phyloP scores from a whole-genome alignment of 768 basidiomycete genomes.

The Thelephora aurantiotincta region DNA sequence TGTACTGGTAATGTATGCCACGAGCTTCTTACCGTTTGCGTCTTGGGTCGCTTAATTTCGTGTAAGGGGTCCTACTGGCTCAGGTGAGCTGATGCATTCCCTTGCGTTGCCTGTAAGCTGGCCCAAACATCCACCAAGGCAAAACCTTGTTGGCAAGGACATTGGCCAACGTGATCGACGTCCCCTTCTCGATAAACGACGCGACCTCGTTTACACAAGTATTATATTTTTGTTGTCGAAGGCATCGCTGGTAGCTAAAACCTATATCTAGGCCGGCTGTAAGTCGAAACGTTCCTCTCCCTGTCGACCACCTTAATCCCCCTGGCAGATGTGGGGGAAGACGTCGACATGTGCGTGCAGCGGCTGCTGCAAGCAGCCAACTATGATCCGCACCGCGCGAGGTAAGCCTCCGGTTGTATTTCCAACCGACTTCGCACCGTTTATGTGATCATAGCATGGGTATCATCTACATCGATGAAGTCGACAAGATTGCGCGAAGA shows the following conservation, averaged over 20 bases:
- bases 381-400: constrained; percentile 77
- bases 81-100: constrained; percentile 33
- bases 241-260: too few relatives aligned
- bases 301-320: background rate
- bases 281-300: too few relatives aligned
- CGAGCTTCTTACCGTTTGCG: constrained; percentile 8
- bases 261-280: too few relatives aligned
- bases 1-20: constrained; percentile 72
- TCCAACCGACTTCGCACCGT: constrained; percentile 4
- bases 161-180: constrained; percentile 80
- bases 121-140: constrained; percentile 25
- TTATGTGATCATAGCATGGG: constrained; percentile 45
- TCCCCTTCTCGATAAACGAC: constrained; percentile 88
- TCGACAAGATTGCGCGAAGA: constrained; percentile 83
- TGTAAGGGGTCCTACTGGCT: constrained; percentile 70
- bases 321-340: constrained; percentile 77
- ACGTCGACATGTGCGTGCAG: constrained; percentile 86
- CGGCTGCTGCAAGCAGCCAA: constrained; percentile 82
- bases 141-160: constrained; percentile 89
- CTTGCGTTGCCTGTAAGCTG: background rate
- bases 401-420: constrained; percentile 25
- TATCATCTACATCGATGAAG: constrained; percentile 93
- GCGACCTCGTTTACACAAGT: constrained; percentile 92
- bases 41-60: background rate
- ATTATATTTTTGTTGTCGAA: background rate